These are phyloP conservation scores for Curvularia sp. DNA, from an alignment of 2,329 filamentous ascomycete genomes.

Conservation along the genomic window DNA sequence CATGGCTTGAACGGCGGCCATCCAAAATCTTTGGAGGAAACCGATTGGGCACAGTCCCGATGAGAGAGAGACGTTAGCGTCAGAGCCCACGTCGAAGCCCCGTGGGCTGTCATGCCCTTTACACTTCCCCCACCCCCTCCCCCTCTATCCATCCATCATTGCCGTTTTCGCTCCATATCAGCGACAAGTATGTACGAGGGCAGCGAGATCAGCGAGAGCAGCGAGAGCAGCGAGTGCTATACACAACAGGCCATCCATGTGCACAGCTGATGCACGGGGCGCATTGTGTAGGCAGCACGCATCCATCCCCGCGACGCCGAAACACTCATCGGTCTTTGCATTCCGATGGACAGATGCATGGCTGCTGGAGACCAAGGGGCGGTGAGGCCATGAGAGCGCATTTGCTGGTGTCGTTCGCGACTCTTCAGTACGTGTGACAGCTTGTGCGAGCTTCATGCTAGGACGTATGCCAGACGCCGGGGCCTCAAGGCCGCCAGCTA, in stretches of 20 bases:
- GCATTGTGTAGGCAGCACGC: conserved; percentile 7
- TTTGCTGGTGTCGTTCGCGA: conserved; percentile 7
- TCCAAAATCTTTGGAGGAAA: conserved; percentile 16
- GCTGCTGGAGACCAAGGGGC: conserved; percentile 7
- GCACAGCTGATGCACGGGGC: conserved; percentile 2
- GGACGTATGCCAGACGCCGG: conserved; percentile 22
- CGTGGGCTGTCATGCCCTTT: background rate
- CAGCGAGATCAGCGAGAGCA: no score
- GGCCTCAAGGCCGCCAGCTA: conserved; percentile 15
- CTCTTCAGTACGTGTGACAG: conserved; percentile 8
- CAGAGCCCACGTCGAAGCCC: background rate
- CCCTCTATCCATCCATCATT: background rate
- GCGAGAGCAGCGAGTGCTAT: background rate
- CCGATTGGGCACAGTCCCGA: conserved; percentile 15
- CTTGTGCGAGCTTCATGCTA: conserved; percentile 21
- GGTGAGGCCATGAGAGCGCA: conserved; percentile 1
- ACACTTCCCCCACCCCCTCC: background rate
- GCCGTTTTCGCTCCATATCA: background rate
- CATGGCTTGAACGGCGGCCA: conserved; percentile 15
- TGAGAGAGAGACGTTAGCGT: conserved; percentile 16
- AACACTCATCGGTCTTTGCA: conserved; percentile 4
- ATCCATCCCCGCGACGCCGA: conserved; percentile 7
- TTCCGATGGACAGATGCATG: conserved; percentile 4
- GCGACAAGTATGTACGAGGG: background rate
- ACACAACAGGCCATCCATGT: conserved; percentile 1